Evolutionary conservation across 2,329 filamentous ascomycete genomes (phyloP).

Genomic region (Boeremia exigua): DNA sequence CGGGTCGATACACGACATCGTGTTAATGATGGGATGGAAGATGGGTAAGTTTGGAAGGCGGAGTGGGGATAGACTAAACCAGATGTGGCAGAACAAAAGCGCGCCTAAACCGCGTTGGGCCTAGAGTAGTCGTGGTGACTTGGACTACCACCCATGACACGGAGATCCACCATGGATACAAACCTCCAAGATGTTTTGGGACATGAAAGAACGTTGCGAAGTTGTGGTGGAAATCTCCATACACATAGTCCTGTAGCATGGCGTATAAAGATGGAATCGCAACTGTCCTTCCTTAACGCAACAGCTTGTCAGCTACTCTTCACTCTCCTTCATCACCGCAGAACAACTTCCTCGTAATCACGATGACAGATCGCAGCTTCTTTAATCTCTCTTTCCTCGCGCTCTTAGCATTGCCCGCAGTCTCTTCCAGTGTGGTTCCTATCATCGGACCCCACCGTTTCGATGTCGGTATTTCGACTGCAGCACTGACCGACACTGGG

Average conservation of each 20-base stretch:
- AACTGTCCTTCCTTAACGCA: background rate
- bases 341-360: background rate
- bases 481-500: slow-evolving; percentile 23
- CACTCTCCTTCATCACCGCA: background rate
- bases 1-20: background rate
- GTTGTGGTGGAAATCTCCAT: no score
- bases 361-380: background rate
- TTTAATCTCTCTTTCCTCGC: background rate
- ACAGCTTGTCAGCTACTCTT: background rate
- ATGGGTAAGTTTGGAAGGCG: background rate
- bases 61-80: background rate
- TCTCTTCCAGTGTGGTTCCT: slow-evolving; percentile 9
- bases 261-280: background rate
- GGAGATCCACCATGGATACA: background rate
- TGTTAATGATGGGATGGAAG: background rate
- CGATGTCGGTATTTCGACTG: slow-evolving; percentile 21
- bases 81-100: background rate
- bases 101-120: background rate
- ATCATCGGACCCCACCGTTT: slow-evolving; percentile 18
- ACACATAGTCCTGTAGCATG: no score
- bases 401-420: background rate
- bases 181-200: background rate
- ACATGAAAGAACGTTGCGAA: background rate
- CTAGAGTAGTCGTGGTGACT: background rate
- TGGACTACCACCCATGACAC: background rate